Percentiles rank a stretch among this genome's conserved stretches.
Evolutionary conservation across 345 rosid genomes (phyloP).

Genomic region (Eucalyptus cloeziana): DNA sequence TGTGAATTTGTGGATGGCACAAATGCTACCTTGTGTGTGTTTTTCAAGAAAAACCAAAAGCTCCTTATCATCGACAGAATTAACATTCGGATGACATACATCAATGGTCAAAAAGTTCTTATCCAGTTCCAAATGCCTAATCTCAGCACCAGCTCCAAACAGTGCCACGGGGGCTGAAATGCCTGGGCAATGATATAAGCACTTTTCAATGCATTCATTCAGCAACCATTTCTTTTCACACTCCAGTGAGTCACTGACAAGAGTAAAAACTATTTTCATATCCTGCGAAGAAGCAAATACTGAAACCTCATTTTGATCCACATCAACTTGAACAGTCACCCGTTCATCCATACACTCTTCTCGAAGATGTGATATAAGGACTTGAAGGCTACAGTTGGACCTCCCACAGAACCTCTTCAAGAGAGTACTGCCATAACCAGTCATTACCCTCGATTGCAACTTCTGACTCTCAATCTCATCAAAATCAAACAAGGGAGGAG

Average conservation of each 20-base stretch:
- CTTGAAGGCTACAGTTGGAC: slow-evolving; percentile 31
- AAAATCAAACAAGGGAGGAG: slow-evolving; percentile 66
- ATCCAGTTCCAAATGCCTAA: slow-evolving; percentile 80
- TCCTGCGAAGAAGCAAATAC: slow-evolving; percentile 36
- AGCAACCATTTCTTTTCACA: slow-evolving; percentile 50
- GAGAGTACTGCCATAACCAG: slow-evolving; percentile 43
- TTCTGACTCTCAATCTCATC: slow-evolving; percentile 34
- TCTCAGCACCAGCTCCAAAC: slow-evolving; percentile 83
- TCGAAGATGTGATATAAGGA: slow-evolving; percentile 44
- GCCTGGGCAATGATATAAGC: slow-evolving; percentile 45
- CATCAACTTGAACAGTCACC: slow-evolving; percentile 43
- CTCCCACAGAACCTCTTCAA: slow-evolving; percentile 77
- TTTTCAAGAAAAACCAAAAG: slow-evolving; percentile 57
- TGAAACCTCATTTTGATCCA: slow-evolving; percentile 54
- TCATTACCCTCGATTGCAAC: slow-evolving; percentile 42
- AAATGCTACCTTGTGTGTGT: slow-evolving; percentile 38
- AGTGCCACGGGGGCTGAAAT: slow-evolving; percentile 49
- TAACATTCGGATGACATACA: slow-evolving; percentile 29
- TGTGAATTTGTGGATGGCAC: slow-evolving; percentile 38
- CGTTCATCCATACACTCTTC: slow-evolving; percentile 44
- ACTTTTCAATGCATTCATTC: slow-evolving; percentile 69
- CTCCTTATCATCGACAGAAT: slow-evolving; percentile 49
- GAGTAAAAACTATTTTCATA: slow-evolving; percentile 39
- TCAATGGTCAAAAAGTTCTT: slow-evolving; percentile 56
- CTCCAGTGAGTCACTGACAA: slow-evolving; percentile 42